phyloP scores from a whole-genome alignment of 2,329 filamentous ascomycete species.

The Fusarium compactum region DNA sequence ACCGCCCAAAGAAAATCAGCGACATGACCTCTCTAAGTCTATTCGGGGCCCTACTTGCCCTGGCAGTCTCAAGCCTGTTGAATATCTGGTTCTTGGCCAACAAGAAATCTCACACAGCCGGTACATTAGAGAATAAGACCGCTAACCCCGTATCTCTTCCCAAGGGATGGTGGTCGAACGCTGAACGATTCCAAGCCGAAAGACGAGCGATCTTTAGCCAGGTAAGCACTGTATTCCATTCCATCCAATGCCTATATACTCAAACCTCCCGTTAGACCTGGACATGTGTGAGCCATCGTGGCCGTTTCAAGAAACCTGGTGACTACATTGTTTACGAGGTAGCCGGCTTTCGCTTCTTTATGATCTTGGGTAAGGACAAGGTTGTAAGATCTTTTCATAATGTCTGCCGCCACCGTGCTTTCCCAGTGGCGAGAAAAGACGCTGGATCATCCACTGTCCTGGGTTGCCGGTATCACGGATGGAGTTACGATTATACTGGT shows the following conservation, averaged over 20 bases:
- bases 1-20: not conserved
- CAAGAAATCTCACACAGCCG: not conserved
- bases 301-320: not conserved
- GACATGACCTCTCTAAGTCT: not conserved
- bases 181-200: not conserved
- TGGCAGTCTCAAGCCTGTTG: not conserved
- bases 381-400: conserved; percentile 3
- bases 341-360: conserved; percentile 3
- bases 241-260: not conserved
- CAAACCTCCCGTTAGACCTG: not conserved
- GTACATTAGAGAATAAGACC: not conserved
- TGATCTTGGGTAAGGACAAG: conserved; percentile 3
- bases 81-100: not conserved
- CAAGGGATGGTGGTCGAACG: conserved; percentile 1
- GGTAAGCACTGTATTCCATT: not conserved
- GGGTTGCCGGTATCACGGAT: conserved; percentile 12
- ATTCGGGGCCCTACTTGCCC: not conserved
- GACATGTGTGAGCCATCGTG: not conserved
- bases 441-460: not conserved
- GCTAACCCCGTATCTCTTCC: not conserved
- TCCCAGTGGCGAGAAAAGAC: not conserved
- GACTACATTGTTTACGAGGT: conserved; percentile 2
- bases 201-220: conserved; percentile 7
- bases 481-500: conserved; percentile 10
- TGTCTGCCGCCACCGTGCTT: conserved; percentile 7